Evolutionary conservation across 2,329 filamentous ascomycete species (phyloP), one percentile per base, ranked within the genome.

Genomic region (Sporothrix dimorphospora): DNA sequence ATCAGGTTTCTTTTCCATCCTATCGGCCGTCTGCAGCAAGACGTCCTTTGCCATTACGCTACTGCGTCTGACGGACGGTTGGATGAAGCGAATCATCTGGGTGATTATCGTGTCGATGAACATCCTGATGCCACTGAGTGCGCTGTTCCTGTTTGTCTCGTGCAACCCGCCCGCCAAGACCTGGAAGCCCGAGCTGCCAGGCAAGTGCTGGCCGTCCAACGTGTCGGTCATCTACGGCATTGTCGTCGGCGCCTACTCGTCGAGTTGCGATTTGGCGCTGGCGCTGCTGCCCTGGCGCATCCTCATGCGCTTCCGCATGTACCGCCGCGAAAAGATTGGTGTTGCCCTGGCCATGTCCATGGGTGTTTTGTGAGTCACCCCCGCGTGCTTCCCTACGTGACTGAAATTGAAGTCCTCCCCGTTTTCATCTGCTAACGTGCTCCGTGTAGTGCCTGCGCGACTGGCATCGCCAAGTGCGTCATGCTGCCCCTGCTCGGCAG

Each of bases 11-110:
- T 78, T 76, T 66, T 79, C 76, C 30, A 78, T 79, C 59, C 70
- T 78, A 3, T 79, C 78, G 1, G 77, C 79, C 11, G 76, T 78
- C 1, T 74, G 75, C 71, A 79, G 79, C 72, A 82, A 82, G 74
- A 81, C 79, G 1, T 81, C 81, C 0, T 81, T 82, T 70, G 80
- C 78, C 16, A 72, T 81, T 9, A 81, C 79, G 1, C 74, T 81
- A 55, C 76, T 81, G 38, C 78, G 80, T 1, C 76, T 81, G 21
- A 24, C 74, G 72, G 45, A 76, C 76, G 38, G 73, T 72, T 61
- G 76, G 78, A 34, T 76, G 8, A 77, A 74, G 45, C 63, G 24
- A 2, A 16, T 76, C 21, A 69, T 81, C 47, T 81, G 79, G 80
- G 77, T 77, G 51, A 75, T 79, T n/a, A 79, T 81, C 49, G 27